Evolutionary conservation across 805 yeast species (phyloP).

Genomic region (Spathaspora gorwiae): DNA sequence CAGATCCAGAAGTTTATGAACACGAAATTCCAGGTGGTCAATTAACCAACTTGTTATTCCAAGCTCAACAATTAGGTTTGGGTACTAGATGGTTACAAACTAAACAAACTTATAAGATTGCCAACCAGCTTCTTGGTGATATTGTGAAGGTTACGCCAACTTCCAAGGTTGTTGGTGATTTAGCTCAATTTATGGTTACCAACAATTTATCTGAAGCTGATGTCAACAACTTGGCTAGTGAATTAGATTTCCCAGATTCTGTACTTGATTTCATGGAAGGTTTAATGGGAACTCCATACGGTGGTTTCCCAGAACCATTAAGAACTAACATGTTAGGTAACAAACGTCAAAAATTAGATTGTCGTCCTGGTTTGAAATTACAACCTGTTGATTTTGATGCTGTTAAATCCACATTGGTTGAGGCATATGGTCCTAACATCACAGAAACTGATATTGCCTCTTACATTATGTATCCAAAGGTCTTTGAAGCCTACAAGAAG

Average conservation of each 20-base stretch:
- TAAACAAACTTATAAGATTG: constrained; percentile 87
- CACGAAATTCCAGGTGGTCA: constrained; percentile 99
- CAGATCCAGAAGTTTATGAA: constrained; percentile 97
- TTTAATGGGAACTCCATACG: constrained; percentile 97
- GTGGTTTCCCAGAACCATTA: constrained; percentile 99
- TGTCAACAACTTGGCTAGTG: constrained; percentile 79
- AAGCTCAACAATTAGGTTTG: constrained; percentile 97
- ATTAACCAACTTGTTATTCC: constrained; percentile 95
- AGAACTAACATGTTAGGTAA: constrained; percentile 86
- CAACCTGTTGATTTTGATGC: constrained; percentile 75
- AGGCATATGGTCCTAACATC: constrained; percentile 69
- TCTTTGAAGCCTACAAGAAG: constrained; percentile 81
- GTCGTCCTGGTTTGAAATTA: constrained; percentile 89
- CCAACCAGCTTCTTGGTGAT: constrained; percentile 89
- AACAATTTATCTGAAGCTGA: constrained; percentile 85
- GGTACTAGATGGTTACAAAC: constrained; percentile 97
- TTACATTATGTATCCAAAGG: constrained; percentile 97
- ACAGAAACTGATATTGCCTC: constrained; percentile 90
- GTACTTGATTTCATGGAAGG: constrained; percentile 99
- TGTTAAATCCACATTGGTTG: constrained; percentile 66
- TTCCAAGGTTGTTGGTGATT: constrained; percentile 98
- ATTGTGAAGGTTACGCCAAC: constrained; percentile 98
- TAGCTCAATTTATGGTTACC: constrained; percentile 99
- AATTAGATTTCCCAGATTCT: constrained; percentile 97
- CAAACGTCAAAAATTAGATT: constrained; percentile 84